These are phyloP conservation scores for Paratinospora sagittata DNA, from an alignment of 164 flowering plant species.

Conservation along the genomic window DNA sequence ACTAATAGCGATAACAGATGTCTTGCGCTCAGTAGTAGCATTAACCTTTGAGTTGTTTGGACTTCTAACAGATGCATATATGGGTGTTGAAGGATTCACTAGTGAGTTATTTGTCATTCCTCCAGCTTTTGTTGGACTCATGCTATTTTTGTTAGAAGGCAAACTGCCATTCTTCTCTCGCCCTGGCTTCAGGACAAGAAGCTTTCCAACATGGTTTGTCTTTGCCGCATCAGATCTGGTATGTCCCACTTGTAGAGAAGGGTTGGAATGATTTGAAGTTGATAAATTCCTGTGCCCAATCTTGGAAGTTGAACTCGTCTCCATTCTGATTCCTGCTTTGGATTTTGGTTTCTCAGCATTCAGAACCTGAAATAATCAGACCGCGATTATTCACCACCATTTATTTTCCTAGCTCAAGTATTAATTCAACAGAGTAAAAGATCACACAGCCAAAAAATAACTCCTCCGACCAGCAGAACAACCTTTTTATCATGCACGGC, in stretches of 20 bases:
- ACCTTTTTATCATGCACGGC: not conserved
- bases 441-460: not conserved
- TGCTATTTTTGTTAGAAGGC: conserved; percentile 40
- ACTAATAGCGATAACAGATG: conserved; percentile 24
- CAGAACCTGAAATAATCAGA: conserved; percentile 38
- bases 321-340: conserved; percentile 44
- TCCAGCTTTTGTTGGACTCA: conserved; percentile 37
- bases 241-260: conserved; percentile 42
- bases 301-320: conserved; percentile 34
- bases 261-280: conserved; percentile 30
- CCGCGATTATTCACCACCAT: not conserved
- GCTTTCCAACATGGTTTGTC: conserved; percentile 55
- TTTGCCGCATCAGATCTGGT: conserved; percentile 46
- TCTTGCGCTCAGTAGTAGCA: conserved; percentile 44
- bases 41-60: conserved; percentile 31
- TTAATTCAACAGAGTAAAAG: not conserved
- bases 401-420: not conserved
- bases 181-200: conserved; percentile 60
- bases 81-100: conserved; percentile 28
- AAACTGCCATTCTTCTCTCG: conserved; percentile 53
- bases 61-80: conserved; percentile 31
- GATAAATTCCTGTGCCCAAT: conserved; percentile 45
- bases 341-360: conserved; percentile 67
- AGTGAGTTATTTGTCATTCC: conserved; percentile 31
- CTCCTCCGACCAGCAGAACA: not conserved